Percentiles rank a stretch among this genome's conserved stretches.
phyloP scores from a whole-genome alignment of 768 basidiomycete genomes.

The Leccinum variicolor region DNA sequence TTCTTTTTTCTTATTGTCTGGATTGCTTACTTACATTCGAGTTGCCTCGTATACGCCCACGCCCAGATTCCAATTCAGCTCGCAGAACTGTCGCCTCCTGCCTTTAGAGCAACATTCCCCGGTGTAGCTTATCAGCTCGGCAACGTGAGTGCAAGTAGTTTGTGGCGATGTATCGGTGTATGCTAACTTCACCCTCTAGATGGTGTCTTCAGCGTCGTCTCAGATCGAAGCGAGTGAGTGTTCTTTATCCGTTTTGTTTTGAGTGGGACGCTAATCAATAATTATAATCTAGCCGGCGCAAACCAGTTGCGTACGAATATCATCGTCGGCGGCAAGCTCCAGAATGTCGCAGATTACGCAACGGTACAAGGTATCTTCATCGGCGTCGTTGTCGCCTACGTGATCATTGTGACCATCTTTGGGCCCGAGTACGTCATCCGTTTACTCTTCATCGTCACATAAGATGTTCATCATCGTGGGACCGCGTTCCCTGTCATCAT shows the following conservation, averaged over 20 bases:
- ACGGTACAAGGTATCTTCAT: slow-evolving; percentile 88
- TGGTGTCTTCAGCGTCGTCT: slow-evolving; percentile 69
- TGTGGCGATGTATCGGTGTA: not conserved
- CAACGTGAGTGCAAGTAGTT: slow-evolving; percentile 38
- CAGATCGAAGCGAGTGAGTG: slow-evolving; percentile 39
- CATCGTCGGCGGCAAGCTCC: slow-evolving; percentile 33
- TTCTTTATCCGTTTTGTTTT: not conserved
- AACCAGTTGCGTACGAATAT: slow-evolving; percentile 51
- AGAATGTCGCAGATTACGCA: slow-evolving; percentile 60
- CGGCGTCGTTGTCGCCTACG: slow-evolving; percentile 74
- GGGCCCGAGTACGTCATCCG: slow-evolving; percentile 64
- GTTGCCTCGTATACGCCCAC: not conserved
- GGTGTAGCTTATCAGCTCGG: slow-evolving; percentile 85
- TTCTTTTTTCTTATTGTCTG: slow-evolving; percentile 2
- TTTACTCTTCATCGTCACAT: not conserved
- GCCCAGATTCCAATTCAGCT: slow-evolving; percentile 69
- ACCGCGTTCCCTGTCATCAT: not conserved
- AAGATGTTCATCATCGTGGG: not conserved
- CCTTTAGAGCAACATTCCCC: slow-evolving; percentile 85
- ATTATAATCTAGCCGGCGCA: slow-evolving; percentile 48
- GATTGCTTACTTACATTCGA: not conserved
- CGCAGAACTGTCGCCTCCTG: slow-evolving; percentile 81
- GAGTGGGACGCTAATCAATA: not conserved
- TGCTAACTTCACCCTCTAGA: slow-evolving; percentile 29
- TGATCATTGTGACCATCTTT: slow-evolving; percentile 70